Evolutionary conservation across 176 grass and related monocot genomes (phyloP).

Genomic region (Calamus simplicifolius): DNA sequence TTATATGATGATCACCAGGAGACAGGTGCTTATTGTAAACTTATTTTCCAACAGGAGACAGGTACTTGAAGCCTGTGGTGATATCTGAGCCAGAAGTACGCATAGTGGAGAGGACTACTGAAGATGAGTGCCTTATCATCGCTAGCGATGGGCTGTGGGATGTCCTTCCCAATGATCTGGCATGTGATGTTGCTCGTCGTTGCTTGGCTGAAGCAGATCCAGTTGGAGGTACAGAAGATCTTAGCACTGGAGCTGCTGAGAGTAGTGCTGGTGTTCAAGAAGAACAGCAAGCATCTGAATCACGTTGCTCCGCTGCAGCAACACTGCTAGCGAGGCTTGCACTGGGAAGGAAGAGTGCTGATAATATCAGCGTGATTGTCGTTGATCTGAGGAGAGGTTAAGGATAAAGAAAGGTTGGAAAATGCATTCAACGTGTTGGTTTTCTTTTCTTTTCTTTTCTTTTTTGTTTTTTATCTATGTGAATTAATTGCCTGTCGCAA

Average conservation of each 20-base stretch:
- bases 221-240: neutral
- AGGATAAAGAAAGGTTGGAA: too few species aligned
- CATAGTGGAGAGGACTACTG: constrained; percentile 21
- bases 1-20: too few species aligned
- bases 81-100: constrained; percentile 67
- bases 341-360: constrained; percentile 42
- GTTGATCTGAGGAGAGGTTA: constrained; percentile 37
- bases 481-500: too few species aligned
- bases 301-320: constrained; percentile 42
- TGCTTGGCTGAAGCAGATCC: constrained; percentile 48
- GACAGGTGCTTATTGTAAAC: too few species aligned
- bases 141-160: constrained; percentile 93
- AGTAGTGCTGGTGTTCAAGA: neutral
- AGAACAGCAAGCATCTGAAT: constrained; percentile 21
- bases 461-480: too few species aligned
- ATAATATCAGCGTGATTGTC: constrained; percentile 75
- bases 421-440: too few species aligned
- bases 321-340: constrained; percentile 63
- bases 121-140: constrained; percentile 67
- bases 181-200: constrained; percentile 49
- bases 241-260: neutral
- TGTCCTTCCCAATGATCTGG: constrained; percentile 50
- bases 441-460: too few species aligned
- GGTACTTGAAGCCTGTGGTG: constrained; percentile 59
- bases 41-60: constrained; percentile 40